phyloP scores from a whole-genome alignment of 1,284 basidiomycete genomes.

The Termitomyces sp. region DNA sequence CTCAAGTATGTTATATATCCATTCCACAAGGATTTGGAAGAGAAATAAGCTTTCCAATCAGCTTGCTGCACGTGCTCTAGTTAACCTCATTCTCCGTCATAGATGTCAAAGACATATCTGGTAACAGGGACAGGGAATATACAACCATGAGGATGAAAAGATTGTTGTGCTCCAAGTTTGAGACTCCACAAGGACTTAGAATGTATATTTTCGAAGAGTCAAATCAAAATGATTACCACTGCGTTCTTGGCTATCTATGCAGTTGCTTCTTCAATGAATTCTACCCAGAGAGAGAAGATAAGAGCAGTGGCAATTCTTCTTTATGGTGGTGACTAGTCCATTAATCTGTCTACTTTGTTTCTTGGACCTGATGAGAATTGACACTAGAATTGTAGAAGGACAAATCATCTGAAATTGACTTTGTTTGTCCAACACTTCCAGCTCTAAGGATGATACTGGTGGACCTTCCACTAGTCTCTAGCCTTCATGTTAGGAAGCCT shows the following conservation, averaged over 20 bases:
- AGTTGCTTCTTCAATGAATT: conserved; percentile 59
- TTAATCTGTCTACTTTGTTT: background rate
- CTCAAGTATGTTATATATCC: too few species aligned
- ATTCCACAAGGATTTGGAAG: too few species aligned
- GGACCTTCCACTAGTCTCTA: conserved; percentile 40
- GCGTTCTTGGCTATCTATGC: conserved; percentile 65
- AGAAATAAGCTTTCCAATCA: too few species aligned
- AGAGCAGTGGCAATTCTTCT: conserved; percentile 77
- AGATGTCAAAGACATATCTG: too few species aligned
- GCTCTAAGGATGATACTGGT: conserved; percentile 75
- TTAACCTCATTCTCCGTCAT: too few species aligned
- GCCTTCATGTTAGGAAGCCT: conserved; percentile 38
- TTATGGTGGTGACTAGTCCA: conserved; percentile 75
- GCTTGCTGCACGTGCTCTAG: too few species aligned
- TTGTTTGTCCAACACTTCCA: conserved; percentile 75
- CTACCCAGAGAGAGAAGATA: conserved; percentile 63
- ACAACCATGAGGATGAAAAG: background rate
- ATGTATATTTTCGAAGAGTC: conserved; percentile 14
- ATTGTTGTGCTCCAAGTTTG: background rate
- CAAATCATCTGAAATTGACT: conserved; percentile 73
- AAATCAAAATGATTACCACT: conserved; percentile 61
- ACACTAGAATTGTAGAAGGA: conserved; percentile 74
- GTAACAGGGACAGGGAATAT: too few species aligned
- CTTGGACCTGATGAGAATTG: background rate
- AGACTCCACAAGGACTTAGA: too few species aligned